Percentiles rank a stretch among this genome's conserved stretches.
phyloP scores from a whole-genome alignment of 331 rosid species.

The Ulmus americana region DNA sequence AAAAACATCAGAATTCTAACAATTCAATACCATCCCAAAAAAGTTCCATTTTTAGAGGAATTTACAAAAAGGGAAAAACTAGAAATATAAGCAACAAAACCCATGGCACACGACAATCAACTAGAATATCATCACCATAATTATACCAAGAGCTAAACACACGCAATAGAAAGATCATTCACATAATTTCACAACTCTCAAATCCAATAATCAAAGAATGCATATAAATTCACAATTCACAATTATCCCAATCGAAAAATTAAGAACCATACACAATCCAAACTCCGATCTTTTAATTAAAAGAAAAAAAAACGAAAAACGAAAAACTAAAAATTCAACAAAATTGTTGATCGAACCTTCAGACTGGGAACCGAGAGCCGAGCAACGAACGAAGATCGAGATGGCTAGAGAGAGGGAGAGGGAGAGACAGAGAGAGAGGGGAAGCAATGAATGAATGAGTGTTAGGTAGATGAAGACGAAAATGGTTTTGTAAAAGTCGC shows the following conservation, averaged over 20 bases:
- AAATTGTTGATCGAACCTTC: constrained; percentile 21
- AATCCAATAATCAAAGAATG: not conserved
- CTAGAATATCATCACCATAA: not conserved
- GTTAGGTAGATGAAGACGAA: too few species aligned
- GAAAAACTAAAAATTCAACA: not conserved
- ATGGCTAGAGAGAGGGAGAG: constrained; percentile 12
- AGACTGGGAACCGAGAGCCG: not conserved
- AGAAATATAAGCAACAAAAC: not conserved
- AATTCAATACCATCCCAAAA: not conserved
- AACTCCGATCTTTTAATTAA: not conserved
- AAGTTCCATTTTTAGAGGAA: not conserved
- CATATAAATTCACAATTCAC: not conserved
- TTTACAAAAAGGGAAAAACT: not conserved
- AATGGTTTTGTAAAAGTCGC: not conserved
- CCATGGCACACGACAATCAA: not conserved
- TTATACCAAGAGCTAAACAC: not conserved
- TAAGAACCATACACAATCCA: not conserved
- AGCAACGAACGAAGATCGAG: constrained; percentile 5
- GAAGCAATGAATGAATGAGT: not conserved
- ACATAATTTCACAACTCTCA: not conserved
- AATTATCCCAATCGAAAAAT: not conserved
- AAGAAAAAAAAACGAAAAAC: not conserved
- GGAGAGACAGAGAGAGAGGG: not conserved
- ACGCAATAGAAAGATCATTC: not conserved
- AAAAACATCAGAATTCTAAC: not conserved